Evolutionary conservation across 176 grass and related monocot species (phyloP), one percentile per base, ranked within the genome.

Genomic region (Triticum timopheevii): DNA sequence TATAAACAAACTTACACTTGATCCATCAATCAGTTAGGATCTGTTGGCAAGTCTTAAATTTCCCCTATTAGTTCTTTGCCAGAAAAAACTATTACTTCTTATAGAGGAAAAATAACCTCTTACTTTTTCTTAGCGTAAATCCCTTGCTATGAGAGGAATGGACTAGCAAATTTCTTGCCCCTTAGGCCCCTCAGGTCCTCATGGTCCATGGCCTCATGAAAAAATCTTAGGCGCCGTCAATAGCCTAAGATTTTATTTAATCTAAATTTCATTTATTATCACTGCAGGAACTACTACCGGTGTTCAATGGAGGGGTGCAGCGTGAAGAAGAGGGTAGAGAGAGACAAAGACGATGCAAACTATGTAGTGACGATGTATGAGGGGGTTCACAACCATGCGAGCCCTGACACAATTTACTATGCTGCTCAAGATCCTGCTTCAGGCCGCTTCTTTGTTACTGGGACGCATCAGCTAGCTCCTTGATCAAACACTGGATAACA

Each of bases 261-360:
- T 34, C 13, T 10, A 42, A 42, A 38, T 20, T 49, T 28, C 24
- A 25, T 27, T 23, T 27, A 10, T 50, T 30, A 13, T 45, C 20
- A 3, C 3, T 56, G 12, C 88, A 98, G 96, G 87, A 96, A 98
- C 88, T 98, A 98, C 13, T 98, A 94, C n/a, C 80, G 93, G 40
- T 98, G 96, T 85, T 96, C 96, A 2, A 96, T 90, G 5, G 93
- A 98, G 76, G 93, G 96, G 15, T 96, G 96, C 84, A 80, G 12
- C 23, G 93, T 98, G 86, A 98, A 98, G 93, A 98, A 98, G 88
- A 94, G 93, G 84, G 92, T 96, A 20, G 90, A 98, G 87, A 89
- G 96, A 73, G 93, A 96, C 6, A 90, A 24, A 62, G 90, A 98
- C 20, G 92, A 98, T 39, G 49, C 58, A 13, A 94, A 92, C 73